A percentile compares a stretch with the other conserved stretches of the same genome.
Conservation (phyloP, 192 early-diverging fungal genomes). For the Chytriomyces sp. region DNA sequence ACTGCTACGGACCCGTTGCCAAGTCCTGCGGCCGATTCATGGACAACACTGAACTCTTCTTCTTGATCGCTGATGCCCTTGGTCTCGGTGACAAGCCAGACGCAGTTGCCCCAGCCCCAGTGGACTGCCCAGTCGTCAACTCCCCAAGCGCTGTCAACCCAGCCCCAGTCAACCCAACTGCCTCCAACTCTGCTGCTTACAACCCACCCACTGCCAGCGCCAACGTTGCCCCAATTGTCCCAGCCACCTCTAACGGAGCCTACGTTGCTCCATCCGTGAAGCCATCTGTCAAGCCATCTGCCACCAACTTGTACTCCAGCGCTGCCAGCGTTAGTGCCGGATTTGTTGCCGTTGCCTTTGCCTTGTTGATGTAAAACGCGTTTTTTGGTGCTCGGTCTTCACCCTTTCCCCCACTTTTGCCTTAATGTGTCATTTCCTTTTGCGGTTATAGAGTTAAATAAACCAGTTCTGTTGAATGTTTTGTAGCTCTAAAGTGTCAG, state of each 20-base stretch:
- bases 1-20: conserved; percentile 43
- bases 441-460: no score
- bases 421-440: no score
- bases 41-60: conserved; percentile 55
- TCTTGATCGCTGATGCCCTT: conserved; percentile 44
- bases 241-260: not conserved
- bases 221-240: not conserved
- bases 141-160: not conserved
- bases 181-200: conserved; percentile 7
- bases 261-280: conserved; percentile 1
- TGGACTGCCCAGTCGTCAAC: not conserved
- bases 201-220: not conserved
- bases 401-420: no score
- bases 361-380: no score
- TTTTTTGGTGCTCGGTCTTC: no score
- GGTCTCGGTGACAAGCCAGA: conserved; percentile 42
- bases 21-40: conserved; percentile 27
- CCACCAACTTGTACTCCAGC: no score
- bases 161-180: not conserved
- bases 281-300: not conserved
- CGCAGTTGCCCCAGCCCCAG: not conserved
- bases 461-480: no score
- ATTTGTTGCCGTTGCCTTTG: no score
- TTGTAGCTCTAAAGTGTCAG: no score
- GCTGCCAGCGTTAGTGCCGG: no score